Conservation (phyloP, 352 stramenopile species). For the Phytopythium litorale region DNA sequence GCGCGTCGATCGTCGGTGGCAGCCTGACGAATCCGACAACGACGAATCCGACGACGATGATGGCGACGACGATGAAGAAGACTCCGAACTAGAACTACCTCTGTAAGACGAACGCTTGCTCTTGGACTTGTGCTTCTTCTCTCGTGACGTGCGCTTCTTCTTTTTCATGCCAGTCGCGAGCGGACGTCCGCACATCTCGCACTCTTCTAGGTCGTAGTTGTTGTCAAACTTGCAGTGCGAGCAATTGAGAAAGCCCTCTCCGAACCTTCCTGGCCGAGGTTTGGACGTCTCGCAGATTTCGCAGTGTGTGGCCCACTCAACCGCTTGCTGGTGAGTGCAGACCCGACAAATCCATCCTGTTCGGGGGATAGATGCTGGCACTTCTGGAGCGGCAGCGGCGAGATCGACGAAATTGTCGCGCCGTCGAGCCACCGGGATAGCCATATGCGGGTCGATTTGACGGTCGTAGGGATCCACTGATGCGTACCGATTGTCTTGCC, state of each 20-base stretch:
- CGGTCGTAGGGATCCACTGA: slow-evolving; percentile 14
- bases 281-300: slow-evolving; percentile 73
- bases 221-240: slow-evolving; percentile 72
- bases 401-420: slow-evolving; percentile 28
- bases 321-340: slow-evolving; percentile 62
- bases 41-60: slow-evolving; percentile 23
- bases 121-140: slow-evolving; percentile 34
- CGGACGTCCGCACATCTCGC: slow-evolving; percentile 55
- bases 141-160: slow-evolving; percentile 23
- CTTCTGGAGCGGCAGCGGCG: slow-evolving; percentile 17
- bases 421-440: slow-evolving; percentile 23
- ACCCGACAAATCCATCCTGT: slow-evolving; percentile 67
- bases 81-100: slow-evolving; percentile 29
- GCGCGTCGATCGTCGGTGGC: slow-evolving; percentile 19
- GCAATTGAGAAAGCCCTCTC: slow-evolving; percentile 54
- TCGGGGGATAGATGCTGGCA: slow-evolving; percentile 26
- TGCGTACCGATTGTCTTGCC: slow-evolving; percentile 1
- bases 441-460: slow-evolving; percentile 25
- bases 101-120: slow-evolving; percentile 29
- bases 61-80: slow-evolving; percentile 12
- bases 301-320: slow-evolving; percentile 65
- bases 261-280: slow-evolving; percentile 37
- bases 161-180: slow-evolving; percentile 27
- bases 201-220: slow-evolving; percentile 67
- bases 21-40: slow-evolving; percentile 16